Evolutionary conservation across 176 grass and related monocot species (phyloP).

Genomic region (Triticum turgidum): DNA sequence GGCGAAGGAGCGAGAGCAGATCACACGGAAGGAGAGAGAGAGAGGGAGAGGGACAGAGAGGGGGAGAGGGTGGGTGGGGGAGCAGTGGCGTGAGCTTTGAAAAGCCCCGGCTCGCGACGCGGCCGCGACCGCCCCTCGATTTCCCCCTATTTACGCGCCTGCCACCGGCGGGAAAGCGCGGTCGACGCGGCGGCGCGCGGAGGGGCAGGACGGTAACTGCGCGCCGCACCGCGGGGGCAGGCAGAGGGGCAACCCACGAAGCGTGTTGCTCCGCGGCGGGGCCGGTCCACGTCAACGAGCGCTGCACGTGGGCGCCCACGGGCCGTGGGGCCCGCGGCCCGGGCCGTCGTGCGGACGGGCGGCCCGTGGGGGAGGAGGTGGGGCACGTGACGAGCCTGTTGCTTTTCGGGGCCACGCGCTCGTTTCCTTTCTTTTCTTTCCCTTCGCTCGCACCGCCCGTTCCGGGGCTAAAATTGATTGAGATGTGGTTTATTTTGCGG

Average conservation of each 20-base stretch:
- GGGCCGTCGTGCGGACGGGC: neutral
- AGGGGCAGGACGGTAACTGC: neutral
- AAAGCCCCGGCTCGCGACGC: neutral
- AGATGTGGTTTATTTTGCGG: neutral
- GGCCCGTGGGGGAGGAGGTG: neutral
- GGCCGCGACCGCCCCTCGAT: neutral
- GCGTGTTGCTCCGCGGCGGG: constrained; percentile 25
- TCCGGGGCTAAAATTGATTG: neutral
- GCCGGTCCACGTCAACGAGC: constrained; percentile 50
- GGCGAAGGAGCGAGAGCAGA: constrained; percentile 9
- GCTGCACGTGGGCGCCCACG: constrained; percentile 47
- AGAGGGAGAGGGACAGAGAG: neutral
- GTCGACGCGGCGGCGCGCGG: no score
- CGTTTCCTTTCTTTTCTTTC: neutral
- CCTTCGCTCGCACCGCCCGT: neutral
- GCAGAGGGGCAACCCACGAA: constrained; percentile 20
- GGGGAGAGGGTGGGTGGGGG: neutral
- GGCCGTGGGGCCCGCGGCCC: neutral
- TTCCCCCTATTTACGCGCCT: neutral
- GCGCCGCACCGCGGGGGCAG: neutral
- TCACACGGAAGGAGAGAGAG: constrained; percentile 11
- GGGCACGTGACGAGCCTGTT: constrained; percentile 39
- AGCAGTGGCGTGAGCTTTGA: constrained; percentile 43
- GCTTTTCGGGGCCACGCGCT: constrained; percentile 24
- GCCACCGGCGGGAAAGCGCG: neutral